These are phyloP conservation scores for Rhazya stricta DNA, from an alignment of 257 asterid genomes.

Conservation along the genomic window DNA sequence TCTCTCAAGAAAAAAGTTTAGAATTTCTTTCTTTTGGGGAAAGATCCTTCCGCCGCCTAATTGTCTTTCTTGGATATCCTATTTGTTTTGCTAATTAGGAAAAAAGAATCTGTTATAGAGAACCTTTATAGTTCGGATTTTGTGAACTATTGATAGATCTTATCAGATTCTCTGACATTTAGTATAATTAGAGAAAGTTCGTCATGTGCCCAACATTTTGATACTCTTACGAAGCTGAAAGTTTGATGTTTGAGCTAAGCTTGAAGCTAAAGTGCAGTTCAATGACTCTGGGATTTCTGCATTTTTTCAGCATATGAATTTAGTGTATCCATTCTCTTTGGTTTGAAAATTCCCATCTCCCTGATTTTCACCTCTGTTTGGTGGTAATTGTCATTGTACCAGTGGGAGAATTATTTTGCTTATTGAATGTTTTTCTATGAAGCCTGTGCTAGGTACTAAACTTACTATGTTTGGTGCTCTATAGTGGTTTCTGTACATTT, in stretches of 20 bases:
- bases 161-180: neutral
- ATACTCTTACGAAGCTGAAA: neutral
- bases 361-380: neutral
- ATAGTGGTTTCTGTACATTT: neutral
- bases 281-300: neutral
- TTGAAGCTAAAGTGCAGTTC: neutral
- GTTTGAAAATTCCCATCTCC: neutral
- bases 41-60: neutral
- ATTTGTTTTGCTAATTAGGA: neutral
- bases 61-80: neutral
- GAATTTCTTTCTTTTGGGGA: neutral
- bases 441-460: neutral
- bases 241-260: neutral
- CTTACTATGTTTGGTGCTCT: neutral
- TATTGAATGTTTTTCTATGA: neutral
- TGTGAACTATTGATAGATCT: neutral
- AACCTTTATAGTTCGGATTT: too few species aligned
- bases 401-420: neutral
- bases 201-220: neutral
- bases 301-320: neutral
- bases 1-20: neutral
- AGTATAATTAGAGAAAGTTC: neutral
- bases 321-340: neutral
- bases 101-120: neutral
- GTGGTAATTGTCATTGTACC: neutral